Conservation (phyloP, 768 basidiomycete genomes). For the Auriscalpium orientale region DNA sequence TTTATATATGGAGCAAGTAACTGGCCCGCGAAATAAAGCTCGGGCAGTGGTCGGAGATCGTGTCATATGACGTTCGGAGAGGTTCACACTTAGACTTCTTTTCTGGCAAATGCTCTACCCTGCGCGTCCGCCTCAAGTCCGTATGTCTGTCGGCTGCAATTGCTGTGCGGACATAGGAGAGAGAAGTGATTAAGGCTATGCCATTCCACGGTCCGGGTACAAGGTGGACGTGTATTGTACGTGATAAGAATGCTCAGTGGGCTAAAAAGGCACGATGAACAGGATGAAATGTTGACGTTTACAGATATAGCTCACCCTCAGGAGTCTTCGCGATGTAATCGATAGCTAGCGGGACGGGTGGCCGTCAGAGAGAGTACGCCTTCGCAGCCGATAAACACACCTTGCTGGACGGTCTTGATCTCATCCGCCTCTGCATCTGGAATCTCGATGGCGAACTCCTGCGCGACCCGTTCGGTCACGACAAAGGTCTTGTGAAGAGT, state of each 20-base stretch:
- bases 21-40: no score
- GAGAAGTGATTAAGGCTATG: no score
- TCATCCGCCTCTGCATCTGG: constrained; percentile 95
- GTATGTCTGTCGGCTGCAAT: no score
- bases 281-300: neutral
- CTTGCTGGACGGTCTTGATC: constrained; percentile 81
- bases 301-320: constrained; percentile 45
- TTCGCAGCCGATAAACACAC: neutral
- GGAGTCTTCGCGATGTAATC: constrained; percentile 93
- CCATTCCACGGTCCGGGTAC: no score
- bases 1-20: no score
- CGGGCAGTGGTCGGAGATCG: no score
- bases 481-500: neutral
- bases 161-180: no score
- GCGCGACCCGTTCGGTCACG: constrained; percentile 6
- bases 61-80: no score
- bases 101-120: no score
- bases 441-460: constrained; percentile 98
- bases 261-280: neutral
- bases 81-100: no score
- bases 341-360: constrained; percentile 50
- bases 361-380: constrained; percentile 12
- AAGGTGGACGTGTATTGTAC: no score
- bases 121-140: no score
- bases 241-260: neutral